Conservation (phyloP, 1,284 basidiomycete genomes). For the Puccinia novopanici region DNA sequence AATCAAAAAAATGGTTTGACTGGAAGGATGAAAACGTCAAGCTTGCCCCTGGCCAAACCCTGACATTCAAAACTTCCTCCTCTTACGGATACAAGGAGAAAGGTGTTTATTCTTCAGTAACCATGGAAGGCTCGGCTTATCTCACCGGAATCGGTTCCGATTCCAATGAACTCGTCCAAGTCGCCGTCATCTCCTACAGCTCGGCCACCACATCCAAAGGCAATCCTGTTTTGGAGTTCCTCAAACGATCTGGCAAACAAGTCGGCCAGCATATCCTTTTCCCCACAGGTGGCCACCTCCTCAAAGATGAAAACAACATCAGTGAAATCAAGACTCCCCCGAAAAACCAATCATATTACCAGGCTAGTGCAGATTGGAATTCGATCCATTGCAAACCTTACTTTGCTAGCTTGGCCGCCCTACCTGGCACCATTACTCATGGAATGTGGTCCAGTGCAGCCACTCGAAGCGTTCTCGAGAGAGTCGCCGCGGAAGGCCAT, state of each 20-base stretch:
- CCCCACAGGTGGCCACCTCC: slow-evolving; percentile 79
- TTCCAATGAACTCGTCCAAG: slow-evolving; percentile 70
- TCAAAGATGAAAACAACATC: slow-evolving; percentile 65
- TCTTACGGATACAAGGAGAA: slow-evolving; percentile 94
- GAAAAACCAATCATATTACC: slow-evolving; percentile 91
- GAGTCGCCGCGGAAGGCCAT: slow-evolving; percentile 85
- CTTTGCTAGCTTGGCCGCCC: slow-evolving; percentile 84
- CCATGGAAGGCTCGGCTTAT: slow-evolving; percentile 78
- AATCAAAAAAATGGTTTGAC: too few relatives aligned
- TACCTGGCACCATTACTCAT: slow-evolving; percentile 95
- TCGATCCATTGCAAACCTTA: slow-evolving; percentile 99
- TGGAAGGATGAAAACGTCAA: too few relatives aligned
- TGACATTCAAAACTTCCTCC: too few relatives aligned
- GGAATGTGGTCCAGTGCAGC: slow-evolving; percentile 96
- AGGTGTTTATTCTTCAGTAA: slow-evolving; percentile 76
- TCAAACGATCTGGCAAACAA: slow-evolving; percentile 81
- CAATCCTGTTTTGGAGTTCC: slow-evolving; percentile 91
- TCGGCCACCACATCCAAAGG: slow-evolving; percentile 78
- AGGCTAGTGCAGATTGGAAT: slow-evolving; percentile 93
- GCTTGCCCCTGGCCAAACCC: too few relatives aligned
- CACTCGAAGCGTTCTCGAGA: slow-evolving; percentile 88
- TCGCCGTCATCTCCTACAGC: slow-evolving; percentile 81
- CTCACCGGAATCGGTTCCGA: slow-evolving; percentile 33
- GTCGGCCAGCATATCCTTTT: slow-evolving; percentile 77
- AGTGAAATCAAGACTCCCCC: slow-evolving; percentile 62